Conservation (phyloP, 208 protist genomes). For the Porcisia deanei region DNA sequence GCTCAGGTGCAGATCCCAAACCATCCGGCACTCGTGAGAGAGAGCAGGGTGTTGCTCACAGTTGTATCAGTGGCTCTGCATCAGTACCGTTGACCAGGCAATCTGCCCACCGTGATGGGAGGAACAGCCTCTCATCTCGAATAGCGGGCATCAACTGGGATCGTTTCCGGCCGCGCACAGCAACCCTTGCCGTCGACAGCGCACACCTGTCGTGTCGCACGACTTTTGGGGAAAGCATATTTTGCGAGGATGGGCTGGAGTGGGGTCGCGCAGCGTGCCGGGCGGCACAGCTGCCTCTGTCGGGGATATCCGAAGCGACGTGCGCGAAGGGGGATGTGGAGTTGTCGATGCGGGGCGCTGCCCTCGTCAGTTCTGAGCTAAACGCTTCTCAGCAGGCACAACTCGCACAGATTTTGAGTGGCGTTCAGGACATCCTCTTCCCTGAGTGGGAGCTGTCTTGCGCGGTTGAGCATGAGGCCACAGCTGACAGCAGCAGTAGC, state of each 20-base stretch:
- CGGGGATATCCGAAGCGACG: neutral
- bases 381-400: constrained; percentile 6
- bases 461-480: no score
- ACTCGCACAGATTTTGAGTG: constrained; percentile 13
- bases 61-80: neutral
- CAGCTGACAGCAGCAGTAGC: no score
- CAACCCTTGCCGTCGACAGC: neutral
- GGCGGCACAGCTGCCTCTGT: neutral
- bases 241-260: constrained; percentile 22
- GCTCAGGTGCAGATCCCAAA: neutral
- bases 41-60: neutral
- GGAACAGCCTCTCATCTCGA: neutral
- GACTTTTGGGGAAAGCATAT: constrained; percentile 6
- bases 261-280: constrained; percentile 4
- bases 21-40: neutral
- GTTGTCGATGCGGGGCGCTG: neutral
- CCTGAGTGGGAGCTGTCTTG: neutral
- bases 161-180: constrained; percentile 1
- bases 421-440: constrained; percentile 14
- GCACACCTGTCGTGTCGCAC: neutral
- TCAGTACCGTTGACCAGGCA: neutral
- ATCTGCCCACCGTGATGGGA: neutral
- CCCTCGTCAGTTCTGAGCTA: neutral
- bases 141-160: constrained; percentile 21
- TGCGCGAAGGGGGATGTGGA: neutral